Base-by-base conservation (phyloP, 2,329 filamentous ascomycete species). In the Aspergillus ruber region DNA sequence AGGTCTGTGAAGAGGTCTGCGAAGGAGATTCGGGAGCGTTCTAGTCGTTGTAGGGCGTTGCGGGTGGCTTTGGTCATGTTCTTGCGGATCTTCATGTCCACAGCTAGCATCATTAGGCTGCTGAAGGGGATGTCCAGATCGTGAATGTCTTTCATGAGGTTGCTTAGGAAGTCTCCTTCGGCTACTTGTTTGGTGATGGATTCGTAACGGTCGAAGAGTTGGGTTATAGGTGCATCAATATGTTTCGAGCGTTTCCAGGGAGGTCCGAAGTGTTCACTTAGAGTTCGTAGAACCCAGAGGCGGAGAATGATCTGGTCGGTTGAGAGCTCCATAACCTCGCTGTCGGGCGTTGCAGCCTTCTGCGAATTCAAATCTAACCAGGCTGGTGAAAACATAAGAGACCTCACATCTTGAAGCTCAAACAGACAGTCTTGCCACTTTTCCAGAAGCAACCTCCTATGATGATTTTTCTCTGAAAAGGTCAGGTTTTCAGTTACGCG, bases 401-500 rank as follows among this genome's bases (percentile, higher is more conserved):
- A 56, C 13, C 6, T 42, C 6, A n/a, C 47, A 33, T 62, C 51
- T 13, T 50, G 43, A 10, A 63, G 41, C 7, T 48, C 49, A 2
- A 49, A 27, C 23, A 69, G 52, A 44, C 55, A 65, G 17, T 56
- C 50, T 41, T 53, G 56, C 67, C 69, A 71, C 46, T 49, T 50
- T 38, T 57, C 45, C n/a, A 72, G 51, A 18, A 62, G 40, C 35
- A 47, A 45, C 12, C 44, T 25, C 36, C 56, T 55, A 10, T 44
- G 23, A 9, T 51, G 38, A 7, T 49, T 50, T 45, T 58, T 53
- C 35, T 43, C 39, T 12, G 52, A 38, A 20, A 60, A 57, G 21
- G 59, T 48, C 35, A 72, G 43, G 18, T 33, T 46, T 48, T 71
- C 63, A 1, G 69, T 69, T 3, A 66, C 57, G 20, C 54, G 43